Conservation (phyloP, 208 protist genomes). For the Trypanosoma scelopori region DNA sequence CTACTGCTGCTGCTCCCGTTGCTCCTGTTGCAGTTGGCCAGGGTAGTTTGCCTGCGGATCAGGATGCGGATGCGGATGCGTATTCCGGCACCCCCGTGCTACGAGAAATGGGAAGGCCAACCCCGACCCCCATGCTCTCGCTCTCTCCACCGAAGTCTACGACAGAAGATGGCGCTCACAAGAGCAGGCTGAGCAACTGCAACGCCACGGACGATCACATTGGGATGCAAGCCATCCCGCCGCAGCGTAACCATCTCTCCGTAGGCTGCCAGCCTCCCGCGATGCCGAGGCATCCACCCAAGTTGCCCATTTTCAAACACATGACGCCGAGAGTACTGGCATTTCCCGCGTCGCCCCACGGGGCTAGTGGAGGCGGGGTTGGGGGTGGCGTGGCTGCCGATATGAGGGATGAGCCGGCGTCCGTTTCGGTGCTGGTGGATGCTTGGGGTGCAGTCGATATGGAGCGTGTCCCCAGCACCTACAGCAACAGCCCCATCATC, state of each 20-base stretch:
- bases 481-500: neutral
- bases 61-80: neutral
- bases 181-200: neutral
- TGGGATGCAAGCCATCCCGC: neutral
- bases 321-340: neutral
- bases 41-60: neutral
- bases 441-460: neutral
- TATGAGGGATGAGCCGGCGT: neutral
- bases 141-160: too few relatives aligned
- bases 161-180: too few relatives aligned
- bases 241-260: neutral
- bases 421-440: conserved; percentile 1
- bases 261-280: conserved; percentile 6
- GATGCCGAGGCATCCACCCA: neutral
- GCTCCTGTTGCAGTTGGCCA: neutral
- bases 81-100: neutral
- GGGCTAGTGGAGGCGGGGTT: neutral
- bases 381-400: neutral
- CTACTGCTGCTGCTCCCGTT: neutral
- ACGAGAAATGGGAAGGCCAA: neutral
- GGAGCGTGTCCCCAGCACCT: conserved; percentile 5
- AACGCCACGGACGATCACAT: conserved; percentile 1
- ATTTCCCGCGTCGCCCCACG: neutral
- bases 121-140: neutral
- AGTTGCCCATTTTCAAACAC: neutral